Conservation (phyloP, 1,284 basidiomycete species). For the Caloboletus firmus region DNA sequence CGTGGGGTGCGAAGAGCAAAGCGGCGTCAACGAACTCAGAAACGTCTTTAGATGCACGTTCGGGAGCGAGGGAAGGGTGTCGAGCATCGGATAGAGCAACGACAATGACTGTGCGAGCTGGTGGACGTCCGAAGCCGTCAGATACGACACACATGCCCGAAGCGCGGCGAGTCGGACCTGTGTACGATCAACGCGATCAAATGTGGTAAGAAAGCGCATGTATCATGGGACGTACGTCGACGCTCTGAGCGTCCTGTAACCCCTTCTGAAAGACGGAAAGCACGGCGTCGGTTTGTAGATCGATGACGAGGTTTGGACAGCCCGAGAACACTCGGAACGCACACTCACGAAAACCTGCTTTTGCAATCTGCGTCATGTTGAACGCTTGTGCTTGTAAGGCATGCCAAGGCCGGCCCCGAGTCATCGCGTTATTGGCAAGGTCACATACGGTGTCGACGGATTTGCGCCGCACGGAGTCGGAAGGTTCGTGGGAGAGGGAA, state of each 20-base stretch:
- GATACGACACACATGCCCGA: conserved; percentile 61
- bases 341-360: conserved; percentile 43
- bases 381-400: conserved; percentile 70
- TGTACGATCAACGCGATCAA: background rate
- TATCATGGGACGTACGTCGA: conserved; percentile 50
- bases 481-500: conserved; percentile 60
- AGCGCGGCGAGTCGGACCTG: conserved; percentile 56
- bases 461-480: conserved; percentile 59
- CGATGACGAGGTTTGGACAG: conserved; percentile 68
- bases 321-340: conserved; percentile 65
- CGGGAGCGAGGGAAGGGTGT: conserved; percentile 58
- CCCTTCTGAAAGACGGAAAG: conserved; percentile 62
- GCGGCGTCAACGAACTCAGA: conserved; percentile 67
- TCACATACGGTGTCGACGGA: conserved; percentile 73
- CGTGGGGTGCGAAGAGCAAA: conserved; percentile 62
- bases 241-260: conserved; percentile 58
- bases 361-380: conserved; percentile 53
- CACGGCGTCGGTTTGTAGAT: conserved; percentile 67
- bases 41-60: conserved; percentile 59
- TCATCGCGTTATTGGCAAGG: conserved; percentile 70
- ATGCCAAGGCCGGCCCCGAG: conserved; percentile 73
- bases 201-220: background rate
- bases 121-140: conserved; percentile 53
- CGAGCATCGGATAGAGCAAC: conserved; percentile 65
- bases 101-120: conserved; percentile 58